Evolutionary conservation across 257 asterid genomes (phyloP), one percentile per base, ranked within the genome.

Genomic region (Coffea canephora): DNA sequence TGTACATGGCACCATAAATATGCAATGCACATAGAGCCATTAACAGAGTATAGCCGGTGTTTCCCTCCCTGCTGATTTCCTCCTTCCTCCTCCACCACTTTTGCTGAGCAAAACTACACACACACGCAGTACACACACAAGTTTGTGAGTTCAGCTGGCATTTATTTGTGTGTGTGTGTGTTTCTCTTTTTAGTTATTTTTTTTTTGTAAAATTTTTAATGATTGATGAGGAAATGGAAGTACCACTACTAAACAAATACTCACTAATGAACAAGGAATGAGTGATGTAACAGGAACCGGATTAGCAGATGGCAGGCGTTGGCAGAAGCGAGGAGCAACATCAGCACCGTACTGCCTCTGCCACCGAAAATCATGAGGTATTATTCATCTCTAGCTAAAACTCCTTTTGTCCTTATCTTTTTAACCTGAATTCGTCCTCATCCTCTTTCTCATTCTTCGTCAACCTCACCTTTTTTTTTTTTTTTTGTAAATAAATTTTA

Each of bases 321-420:
- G 75, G 41, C 43, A 61, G 71, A 57, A 72, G 61, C 67, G 43
- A 85, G 83, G 87, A 73, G 11, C 78, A 39, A 39, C 43, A 69
- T 9, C 71, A 54, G 7, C 78, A 69, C 5, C 31, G 25, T 39
- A 23, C 43, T 70, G 78, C 80, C 71, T 65, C 73, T 39, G 3
- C 81, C 73, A 61, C 83, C 34, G 81, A 78, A 68, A 41, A 79
- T 75, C 81, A 64, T 54, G 82, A 86, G 89, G 88, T 85, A 78
- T 46, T 85, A 78, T 46, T 55, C 14, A 36, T 73, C 36, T 69
- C 64, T 41, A 41, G 43, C 64, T 41, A 50, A 50, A 46, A 52
- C 31, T 59, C 25, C 16, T 74, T 66, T 73, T 73, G 43, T 66
- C 27, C 39, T 25, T 49, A 62, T n/a, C 13, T 25, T 6, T 16